Evolutionary conservation across 192 early-diverging fungal genomes (phyloP).

Genomic region (Phlyctochytrium arcticum): DNA sequence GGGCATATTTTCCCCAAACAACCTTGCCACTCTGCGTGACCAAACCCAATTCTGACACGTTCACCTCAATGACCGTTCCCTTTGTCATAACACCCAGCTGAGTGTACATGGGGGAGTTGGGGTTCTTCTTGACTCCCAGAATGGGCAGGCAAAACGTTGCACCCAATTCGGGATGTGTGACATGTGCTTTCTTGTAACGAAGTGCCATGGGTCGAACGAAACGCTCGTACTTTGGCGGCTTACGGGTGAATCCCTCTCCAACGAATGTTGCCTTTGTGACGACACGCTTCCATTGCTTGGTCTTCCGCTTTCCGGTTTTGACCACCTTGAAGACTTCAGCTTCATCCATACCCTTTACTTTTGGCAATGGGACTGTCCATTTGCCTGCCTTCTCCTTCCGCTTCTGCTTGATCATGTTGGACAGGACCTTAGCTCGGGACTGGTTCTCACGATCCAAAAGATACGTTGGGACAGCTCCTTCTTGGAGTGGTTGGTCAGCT

Average conservation of each 20-base stretch:
- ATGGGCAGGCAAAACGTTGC: conserved; percentile 97
- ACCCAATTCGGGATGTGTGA: conserved; percentile 97
- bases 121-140: conserved; percentile 98
- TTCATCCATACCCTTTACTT: conserved; percentile 97
- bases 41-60: conserved; percentile 91
- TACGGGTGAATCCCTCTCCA: conserved; percentile 97
- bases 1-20: conserved; percentile 82
- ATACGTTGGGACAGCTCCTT: conserved; percentile 96
- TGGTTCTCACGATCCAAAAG: conserved; percentile 97
- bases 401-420: conserved; percentile 99
- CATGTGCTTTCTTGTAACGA: conserved; percentile 97
- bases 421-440: conserved; percentile 92
- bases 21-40: conserved; percentile 97
- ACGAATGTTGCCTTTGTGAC: conserved; percentile 99
- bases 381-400: conserved; percentile 99
- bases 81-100: conserved; percentile 97
- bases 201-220: conserved; percentile 97
- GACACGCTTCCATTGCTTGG: conserved; percentile 98
- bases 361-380: conserved; percentile 92
- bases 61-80: conserved; percentile 94
- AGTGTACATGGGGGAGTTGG: conserved; percentile 90
- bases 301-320: conserved; percentile 89
- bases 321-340: conserved; percentile 99
- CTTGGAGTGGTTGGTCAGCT: conserved; percentile 81
- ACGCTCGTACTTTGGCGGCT: conserved; percentile 98